A percentile compares a stretch with the other conserved stretches of the same genome.
Evolutionary conservation across 176 grass and related monocot species (phyloP).

Genomic region (Melocanna baccifera): DNA sequence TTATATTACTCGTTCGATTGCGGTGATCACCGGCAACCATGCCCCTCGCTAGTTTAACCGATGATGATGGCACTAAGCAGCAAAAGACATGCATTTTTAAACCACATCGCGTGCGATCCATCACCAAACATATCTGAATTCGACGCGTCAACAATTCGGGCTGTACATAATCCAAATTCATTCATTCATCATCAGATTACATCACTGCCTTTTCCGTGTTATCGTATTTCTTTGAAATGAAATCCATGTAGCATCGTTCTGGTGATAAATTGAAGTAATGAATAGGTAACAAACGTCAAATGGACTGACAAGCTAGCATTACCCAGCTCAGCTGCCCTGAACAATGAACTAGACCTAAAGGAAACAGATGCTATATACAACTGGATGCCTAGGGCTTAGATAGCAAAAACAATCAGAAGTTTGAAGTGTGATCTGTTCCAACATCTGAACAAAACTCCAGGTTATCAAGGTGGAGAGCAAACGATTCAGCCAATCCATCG

Average conservation of each 20-base stretch:
- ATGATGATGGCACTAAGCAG: background rate
- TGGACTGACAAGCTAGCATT: background rate
- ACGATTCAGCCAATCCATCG: slow-evolving; percentile 50
- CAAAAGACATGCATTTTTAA: background rate
- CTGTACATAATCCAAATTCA: background rate
- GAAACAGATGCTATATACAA: slow-evolving; percentile 33
- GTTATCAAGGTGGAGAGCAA: slow-evolving; percentile 64
- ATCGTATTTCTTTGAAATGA: background rate
- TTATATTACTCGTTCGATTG: too few relatives aligned
- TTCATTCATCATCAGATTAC: background rate
- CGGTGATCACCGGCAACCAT: too few relatives aligned
- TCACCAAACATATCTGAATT: background rate
- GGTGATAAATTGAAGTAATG: slow-evolving; percentile 2
- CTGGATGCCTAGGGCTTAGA: background rate
- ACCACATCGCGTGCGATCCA: background rate
- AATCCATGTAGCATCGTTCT: slow-evolving; percentile 3
- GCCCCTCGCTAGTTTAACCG: background rate
- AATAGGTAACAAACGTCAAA: background rate
- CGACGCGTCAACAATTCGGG: background rate
- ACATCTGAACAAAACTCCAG: slow-evolving; percentile 56
- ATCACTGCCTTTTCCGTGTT: background rate
- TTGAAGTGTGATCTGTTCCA: slow-evolving; percentile 50
- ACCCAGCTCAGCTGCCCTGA: background rate
- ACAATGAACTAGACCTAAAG: slow-evolving; percentile 32
- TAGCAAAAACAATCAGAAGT: slow-evolving; percentile 29